Evolutionary conservation across 352 stramenopile genomes (phyloP).

Genomic region (Globisporangium spiculum): DNA sequence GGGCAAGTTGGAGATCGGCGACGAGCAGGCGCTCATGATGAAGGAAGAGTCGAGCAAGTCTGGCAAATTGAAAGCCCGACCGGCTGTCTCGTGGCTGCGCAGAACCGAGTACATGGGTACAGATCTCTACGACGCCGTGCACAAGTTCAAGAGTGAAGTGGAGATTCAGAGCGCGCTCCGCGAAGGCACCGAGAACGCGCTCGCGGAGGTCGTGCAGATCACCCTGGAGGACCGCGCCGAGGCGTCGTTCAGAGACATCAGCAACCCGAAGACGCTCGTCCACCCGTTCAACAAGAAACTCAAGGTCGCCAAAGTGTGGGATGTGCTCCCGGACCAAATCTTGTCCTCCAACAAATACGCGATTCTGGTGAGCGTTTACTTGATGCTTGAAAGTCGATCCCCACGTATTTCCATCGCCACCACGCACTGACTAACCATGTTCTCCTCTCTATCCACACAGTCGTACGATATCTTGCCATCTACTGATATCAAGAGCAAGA

Average conservation of each 20-base stretch:
- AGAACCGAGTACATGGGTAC: slow-evolving; percentile 86
- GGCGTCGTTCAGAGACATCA: slow-evolving; percentile 75
- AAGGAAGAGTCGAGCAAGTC: slow-evolving; percentile 57
- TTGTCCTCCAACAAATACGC: slow-evolving; percentile 80
- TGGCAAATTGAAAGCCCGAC: slow-evolving; percentile 60
- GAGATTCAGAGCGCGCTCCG: slow-evolving; percentile 81
- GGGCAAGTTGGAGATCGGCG: slow-evolving; percentile 57
- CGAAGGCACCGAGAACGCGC: slow-evolving; percentile 75
- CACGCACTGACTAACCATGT: not conserved
- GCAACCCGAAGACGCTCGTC: slow-evolving; percentile 57
- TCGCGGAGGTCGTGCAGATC: slow-evolving; percentile 68
- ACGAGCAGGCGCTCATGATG: slow-evolving; percentile 79
- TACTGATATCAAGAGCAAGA: slow-evolving; percentile 74
- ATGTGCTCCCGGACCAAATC: slow-evolving; percentile 79
- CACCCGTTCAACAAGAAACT: slow-evolving; percentile 83
- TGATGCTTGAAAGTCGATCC: not conserved
- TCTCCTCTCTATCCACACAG: slow-evolving; percentile 22
- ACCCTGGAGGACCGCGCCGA: slow-evolving; percentile 78
- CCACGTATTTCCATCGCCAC: not conserved
- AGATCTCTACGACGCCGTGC: slow-evolving; percentile 80
- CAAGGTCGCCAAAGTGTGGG: slow-evolving; percentile 78
- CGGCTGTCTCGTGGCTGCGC: slow-evolving; percentile 76
- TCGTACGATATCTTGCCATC: slow-evolving; percentile 86
- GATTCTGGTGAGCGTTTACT: slow-evolving; percentile 52
- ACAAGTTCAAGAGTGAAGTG: slow-evolving; percentile 87